Conservation (phyloP, 352 stramenopile genomes). For the Globisporangium camurandrum region DNA sequence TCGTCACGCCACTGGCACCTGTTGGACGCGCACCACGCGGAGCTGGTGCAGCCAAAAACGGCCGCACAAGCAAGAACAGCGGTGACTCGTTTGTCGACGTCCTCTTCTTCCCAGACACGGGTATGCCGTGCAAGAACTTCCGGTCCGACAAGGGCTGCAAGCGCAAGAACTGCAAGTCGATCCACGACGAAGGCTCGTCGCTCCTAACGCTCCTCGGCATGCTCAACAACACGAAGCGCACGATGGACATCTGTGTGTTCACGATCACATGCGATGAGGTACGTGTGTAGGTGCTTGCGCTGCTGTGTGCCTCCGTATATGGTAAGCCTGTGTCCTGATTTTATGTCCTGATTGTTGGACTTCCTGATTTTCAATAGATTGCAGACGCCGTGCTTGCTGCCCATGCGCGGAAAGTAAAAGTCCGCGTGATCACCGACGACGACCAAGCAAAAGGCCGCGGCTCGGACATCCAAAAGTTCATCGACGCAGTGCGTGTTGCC, state of each 20-base stretch:
- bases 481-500: slow-evolving; percentile 36
- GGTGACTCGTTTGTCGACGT: slow-evolving; percentile 63
- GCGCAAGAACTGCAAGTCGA: slow-evolving; percentile 57
- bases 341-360: neutral
- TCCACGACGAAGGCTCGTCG: slow-evolving; percentile 52
- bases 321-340: no score
- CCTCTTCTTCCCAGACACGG: slow-evolving; percentile 63
- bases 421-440: slow-evolving; percentile 67
- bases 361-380: slow-evolving; percentile 29
- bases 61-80: slow-evolving; percentile 2
- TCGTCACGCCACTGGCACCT: slow-evolving; percentile 8
- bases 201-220: slow-evolving; percentile 45
- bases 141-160: slow-evolving; percentile 37
- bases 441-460: slow-evolving; percentile 43
- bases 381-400: slow-evolving; percentile 46
- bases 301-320: no score
- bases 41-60: neutral
- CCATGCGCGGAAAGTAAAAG: slow-evolving; percentile 34
- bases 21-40: no score
- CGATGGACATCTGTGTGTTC: slow-evolving; percentile 67
- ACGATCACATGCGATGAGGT: slow-evolving; percentile 72
- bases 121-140: slow-evolving; percentile 55
- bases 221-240: slow-evolving; percentile 31
- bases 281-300: neutral
- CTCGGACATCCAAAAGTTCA: slow-evolving; percentile 71